Evolutionary conservation across 2,329 filamentous ascomycete species (phyloP).

Genomic region (Fusarium sp.): DNA sequence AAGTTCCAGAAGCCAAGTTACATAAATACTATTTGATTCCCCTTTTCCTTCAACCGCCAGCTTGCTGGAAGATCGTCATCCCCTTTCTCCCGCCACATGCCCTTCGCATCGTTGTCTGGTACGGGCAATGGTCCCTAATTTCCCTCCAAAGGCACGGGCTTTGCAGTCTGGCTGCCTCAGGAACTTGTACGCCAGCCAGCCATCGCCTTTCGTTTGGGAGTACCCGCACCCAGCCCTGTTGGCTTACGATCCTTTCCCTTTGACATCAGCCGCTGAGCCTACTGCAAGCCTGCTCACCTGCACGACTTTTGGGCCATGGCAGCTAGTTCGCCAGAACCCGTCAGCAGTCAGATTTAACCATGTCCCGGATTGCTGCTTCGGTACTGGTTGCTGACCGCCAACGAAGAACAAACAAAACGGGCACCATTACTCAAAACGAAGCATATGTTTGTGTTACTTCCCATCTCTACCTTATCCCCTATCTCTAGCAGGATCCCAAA

Average conservation of each 20-base stretch:
- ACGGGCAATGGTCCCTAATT: slow-evolving; percentile 33
- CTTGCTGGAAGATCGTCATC: slow-evolving; percentile 25
- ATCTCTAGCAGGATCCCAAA: neutral
- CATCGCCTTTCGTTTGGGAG: slow-evolving; percentile 14
- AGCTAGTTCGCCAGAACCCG: neutral
- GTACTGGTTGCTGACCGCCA: slow-evolving; percentile 35
- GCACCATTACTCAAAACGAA: neutral
- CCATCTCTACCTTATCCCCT: neutral
- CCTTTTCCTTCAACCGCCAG: slow-evolving; percentile 17
- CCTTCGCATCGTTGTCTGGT: slow-evolving; percentile 23
- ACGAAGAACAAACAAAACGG: slow-evolving; percentile 8
- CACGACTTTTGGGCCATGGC: slow-evolving; percentile 23
- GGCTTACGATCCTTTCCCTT: slow-evolving; percentile 42
- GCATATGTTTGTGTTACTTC: slow-evolving; percentile 15
- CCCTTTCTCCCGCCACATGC: slow-evolving; percentile 26
- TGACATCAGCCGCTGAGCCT: slow-evolving; percentile 38
- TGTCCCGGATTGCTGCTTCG: slow-evolving; percentile 14
- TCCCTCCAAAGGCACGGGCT: slow-evolving; percentile 31
- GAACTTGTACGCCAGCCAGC: slow-evolving; percentile 22
- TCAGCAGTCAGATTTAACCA: slow-evolving; percentile 42
- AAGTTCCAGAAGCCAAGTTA: slow-evolving; percentile 30
- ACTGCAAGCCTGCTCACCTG: slow-evolving; percentile 33
- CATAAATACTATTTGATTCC: slow-evolving; percentile 19
- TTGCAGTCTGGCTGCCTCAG: slow-evolving; percentile 18
- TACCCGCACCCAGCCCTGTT: slow-evolving; percentile 40